These are phyloP conservation scores for Mycena epipterygia DNA, from an alignment of 768 basidiomycete species.

Conservation along the genomic window DNA sequence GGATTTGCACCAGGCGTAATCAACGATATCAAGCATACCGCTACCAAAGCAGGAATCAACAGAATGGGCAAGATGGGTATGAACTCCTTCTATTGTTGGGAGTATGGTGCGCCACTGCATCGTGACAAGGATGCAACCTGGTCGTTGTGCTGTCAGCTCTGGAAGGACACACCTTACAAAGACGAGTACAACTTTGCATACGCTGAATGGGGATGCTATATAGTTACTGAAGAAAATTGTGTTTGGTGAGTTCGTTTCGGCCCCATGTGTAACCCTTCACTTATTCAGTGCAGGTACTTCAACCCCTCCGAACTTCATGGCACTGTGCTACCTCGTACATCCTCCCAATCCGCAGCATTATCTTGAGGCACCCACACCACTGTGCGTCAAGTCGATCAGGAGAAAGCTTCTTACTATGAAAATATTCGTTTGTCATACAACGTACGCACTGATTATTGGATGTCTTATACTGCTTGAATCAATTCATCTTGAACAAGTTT, in stretches of 20 bases:
- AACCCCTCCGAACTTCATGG: neutral
- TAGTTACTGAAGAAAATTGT: no score
- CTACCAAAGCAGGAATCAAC: neutral
- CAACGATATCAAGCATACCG: neutral
- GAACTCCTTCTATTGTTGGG: slow-evolving; percentile 6
- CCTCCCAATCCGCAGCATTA: neutral
- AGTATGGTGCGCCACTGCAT: neutral
- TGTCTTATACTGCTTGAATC: neutral
- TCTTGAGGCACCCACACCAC: neutral
- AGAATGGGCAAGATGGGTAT: neutral
- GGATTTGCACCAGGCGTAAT: neutral
- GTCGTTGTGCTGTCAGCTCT: neutral
- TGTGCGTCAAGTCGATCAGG: neutral
- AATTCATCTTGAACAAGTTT: no score
- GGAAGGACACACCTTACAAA: neutral
- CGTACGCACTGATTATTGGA: neutral
- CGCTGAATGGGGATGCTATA: no score
- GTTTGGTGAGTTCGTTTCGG: no score
- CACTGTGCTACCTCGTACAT: neutral
- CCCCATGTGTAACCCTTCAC: no score
- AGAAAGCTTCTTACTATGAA: neutral
- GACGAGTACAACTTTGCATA: no score
- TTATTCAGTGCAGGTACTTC: neutral
- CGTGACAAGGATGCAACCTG: neutral
- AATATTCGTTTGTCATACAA: neutral